A percentile compares a stretch with the other conserved stretches of the same genome.
phyloP scores from a whole-genome alignment of 345 rosid species.

The Acer negundo region DNA sequence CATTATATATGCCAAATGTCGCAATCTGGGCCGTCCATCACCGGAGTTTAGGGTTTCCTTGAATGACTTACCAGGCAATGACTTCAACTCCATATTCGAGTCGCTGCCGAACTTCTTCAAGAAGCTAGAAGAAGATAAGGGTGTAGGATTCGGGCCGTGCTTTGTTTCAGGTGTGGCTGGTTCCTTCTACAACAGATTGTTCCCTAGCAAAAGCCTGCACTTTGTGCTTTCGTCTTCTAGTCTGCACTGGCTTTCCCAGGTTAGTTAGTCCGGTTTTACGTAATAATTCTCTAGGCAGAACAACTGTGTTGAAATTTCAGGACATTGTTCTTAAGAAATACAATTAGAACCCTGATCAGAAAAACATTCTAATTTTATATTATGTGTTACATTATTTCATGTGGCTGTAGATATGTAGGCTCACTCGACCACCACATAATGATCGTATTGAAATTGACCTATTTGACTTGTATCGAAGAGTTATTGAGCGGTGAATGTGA shows the following conservation, averaged over 20 bases:
- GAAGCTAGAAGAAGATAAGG: constrained; percentile 38
- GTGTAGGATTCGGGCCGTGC: constrained; percentile 35
- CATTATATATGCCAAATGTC: constrained; percentile 33
- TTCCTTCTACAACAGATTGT: constrained; percentile 75
- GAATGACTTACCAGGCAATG: constrained; percentile 74
- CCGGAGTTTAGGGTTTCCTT: constrained; percentile 60
- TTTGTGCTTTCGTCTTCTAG: constrained; percentile 76
- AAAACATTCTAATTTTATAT: no score
- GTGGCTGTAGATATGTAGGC: no score
- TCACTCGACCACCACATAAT: no score
- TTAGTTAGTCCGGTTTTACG: constrained; percentile 12
- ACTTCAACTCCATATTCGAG: constrained; percentile 61
- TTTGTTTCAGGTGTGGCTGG: constrained; percentile 60
- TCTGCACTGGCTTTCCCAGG: constrained; percentile 89
- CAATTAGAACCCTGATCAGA: no score
- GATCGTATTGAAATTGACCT: background rate
- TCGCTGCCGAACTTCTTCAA: constrained; percentile 53
- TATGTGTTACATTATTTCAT: no score
- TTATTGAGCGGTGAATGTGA: background rate
- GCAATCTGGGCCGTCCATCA: constrained; percentile 22
- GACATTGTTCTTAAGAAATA: no score
- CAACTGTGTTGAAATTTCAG: no score
- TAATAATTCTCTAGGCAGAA: no score
- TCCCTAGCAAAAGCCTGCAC: constrained; percentile 63
- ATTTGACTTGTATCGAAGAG: background rate